These are phyloP conservation scores for Eucalyptus regnans DNA, from an alignment of 345 rosid genomes.

Conservation along the genomic window DNA sequence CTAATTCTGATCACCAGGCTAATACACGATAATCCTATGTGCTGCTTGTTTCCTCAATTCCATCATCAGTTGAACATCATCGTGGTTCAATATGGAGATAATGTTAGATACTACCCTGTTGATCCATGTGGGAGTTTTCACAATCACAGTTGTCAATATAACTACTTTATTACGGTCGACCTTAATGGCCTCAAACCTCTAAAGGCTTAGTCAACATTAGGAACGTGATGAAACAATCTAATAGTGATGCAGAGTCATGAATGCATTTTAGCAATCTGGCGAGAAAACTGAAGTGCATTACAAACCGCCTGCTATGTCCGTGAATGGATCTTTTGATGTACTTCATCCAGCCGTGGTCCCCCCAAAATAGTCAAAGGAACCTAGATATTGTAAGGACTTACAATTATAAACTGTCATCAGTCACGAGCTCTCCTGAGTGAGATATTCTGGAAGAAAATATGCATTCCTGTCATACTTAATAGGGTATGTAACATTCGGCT, in stretches of 20 bases:
- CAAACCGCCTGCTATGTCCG: slow-evolving; percentile 74
- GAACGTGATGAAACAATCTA: not conserved
- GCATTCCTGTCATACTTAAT: slow-evolving; percentile 58
- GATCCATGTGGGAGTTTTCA: not conserved
- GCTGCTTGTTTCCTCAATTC: not conserved
- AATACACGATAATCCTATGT: not conserved
- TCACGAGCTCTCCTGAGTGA: not conserved
- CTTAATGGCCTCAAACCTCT: not conserved
- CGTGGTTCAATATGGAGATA: not conserved
- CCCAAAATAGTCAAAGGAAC: slow-evolving; percentile 43
- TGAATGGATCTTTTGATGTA: slow-evolving; percentile 59
- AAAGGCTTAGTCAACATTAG: not conserved
- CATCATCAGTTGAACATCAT: not conserved
- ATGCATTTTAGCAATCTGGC: not conserved
- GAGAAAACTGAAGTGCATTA: not conserved
- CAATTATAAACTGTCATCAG: not conserved
- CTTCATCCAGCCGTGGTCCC: slow-evolving; percentile 73
- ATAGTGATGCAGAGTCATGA: not conserved
- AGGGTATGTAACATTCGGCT: slow-evolving; percentile 63
- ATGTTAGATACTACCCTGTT: not conserved
- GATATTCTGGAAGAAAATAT: not conserved
- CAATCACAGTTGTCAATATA: not conserved
- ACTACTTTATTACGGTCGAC: not conserved
- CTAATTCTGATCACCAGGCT: not conserved
- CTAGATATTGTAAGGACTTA: slow-evolving; percentile 21